Evolutionary conservation across 2,329 filamentous ascomycete genomes (phyloP), one percentile per base, ranked within the genome.

Genomic region (Cyphellophora attinorum): DNA sequence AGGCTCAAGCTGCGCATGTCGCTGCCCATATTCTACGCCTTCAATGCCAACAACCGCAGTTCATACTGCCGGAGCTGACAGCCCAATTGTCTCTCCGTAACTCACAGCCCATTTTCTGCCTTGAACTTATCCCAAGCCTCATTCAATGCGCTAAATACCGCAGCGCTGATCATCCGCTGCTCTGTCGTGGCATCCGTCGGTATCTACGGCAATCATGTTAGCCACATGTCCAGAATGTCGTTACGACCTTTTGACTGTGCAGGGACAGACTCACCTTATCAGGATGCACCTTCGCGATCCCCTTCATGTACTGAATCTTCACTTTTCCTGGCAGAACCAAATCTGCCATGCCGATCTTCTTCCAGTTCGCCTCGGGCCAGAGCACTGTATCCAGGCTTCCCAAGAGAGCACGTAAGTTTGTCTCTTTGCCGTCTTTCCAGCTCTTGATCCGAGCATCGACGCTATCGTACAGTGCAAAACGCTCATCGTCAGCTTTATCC

Each of bases 261-360:
- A n/a, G n/a, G n/a, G n/a, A n/a, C n/a, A n/a, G 11, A 40, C 39
- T 40, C 69, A 95, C 91, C 81, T 98, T 98, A 59, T 98, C 91
- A 41, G 91, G 91, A 70, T 98, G 91, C 49, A 91, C 91, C 70
- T 95, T 96, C 8, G 81, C 85, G 70, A 98, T 96, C 5, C 89
- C 91, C 73, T 94, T 95, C 91, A 98, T 96, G 57, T 45, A 98
- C 40, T 83, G 70, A 45, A 98, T 81, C 74, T 98, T 98, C 57
- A 96, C 91, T 68, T 89, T 94, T 48, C 84, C 86, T 19, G 86
- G 79, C 71, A 94, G 74, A 34, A 98, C 81, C 48, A 98, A 60
- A 63, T 98, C 91, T 45, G 88, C 81, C 76, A 98, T 76, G 19
- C 85, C 86, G 37, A 96, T 80, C 66, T 93, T 94, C 67, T 94